Percentiles rank a stretch among this genome's conserved stretches.
Conservation (phyloP, 768 basidiomycete genomes). For the Melanogaster broomeanus region DNA sequence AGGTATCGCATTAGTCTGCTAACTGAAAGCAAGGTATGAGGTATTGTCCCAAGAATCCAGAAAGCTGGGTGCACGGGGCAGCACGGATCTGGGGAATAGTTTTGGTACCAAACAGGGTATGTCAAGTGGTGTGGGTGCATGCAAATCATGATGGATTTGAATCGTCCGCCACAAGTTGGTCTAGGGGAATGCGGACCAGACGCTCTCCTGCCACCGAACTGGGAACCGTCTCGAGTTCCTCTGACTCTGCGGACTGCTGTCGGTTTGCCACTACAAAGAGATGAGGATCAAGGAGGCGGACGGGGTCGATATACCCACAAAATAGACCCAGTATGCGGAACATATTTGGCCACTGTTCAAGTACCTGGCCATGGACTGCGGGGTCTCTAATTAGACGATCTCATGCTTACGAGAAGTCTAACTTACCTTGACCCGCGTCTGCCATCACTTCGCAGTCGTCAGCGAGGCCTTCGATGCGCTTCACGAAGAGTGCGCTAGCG, state of each 20-base stretch:
- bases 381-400: neutral
- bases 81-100: neutral
- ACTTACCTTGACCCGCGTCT: constrained; percentile 67
- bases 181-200: constrained; percentile 73
- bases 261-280: constrained; percentile 50
- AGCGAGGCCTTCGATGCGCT: constrained; percentile 66
- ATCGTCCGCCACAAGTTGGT: constrained; percentile 50
- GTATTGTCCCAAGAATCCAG: too few relatives aligned
- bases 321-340: constrained; percentile 73
- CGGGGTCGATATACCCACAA: constrained; percentile 42
- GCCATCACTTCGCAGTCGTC: constrained; percentile 80
- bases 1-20: too few relatives aligned
- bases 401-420: neutral
- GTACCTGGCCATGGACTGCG: constrained; percentile 73
- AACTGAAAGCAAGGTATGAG: too few relatives aligned
- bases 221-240: constrained; percentile 18
- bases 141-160: constrained; percentile 11
- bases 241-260: constrained; percentile 30
- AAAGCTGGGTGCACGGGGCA: too few relatives aligned
- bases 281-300: neutral
- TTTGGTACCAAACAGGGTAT: neutral
- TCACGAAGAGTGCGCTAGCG: constrained; percentile 61
- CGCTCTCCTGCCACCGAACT: constrained; percentile 49
- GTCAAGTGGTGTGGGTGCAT: neutral
- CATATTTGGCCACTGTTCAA: constrained; percentile 83